These are phyloP conservation scores for Hirsutella thompsonii DNA, from an alignment of 2,329 filamentous ascomycete species.

Conservation along the genomic window DNA sequence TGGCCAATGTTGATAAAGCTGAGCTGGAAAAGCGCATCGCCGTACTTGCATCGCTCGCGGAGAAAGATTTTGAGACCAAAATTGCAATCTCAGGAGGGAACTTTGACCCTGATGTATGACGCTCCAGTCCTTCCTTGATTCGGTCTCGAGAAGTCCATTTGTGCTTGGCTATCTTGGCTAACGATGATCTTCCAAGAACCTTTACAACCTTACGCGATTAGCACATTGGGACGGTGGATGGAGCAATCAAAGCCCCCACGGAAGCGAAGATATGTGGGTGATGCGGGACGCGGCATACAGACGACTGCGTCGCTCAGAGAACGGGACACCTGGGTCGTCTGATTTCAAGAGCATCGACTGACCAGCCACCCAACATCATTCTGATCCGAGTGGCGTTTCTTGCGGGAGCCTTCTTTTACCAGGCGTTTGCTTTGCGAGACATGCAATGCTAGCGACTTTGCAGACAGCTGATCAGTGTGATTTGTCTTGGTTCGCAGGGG, in stretches of 20 bases:
- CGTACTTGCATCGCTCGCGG: constrained; percentile 12
- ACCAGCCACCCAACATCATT: too few species aligned
- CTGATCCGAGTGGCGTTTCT: too few species aligned
- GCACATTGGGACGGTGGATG: constrained; percentile 4
- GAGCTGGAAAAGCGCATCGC: constrained; percentile 14
- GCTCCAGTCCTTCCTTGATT: not conserved
- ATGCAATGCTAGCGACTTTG: too few species aligned
- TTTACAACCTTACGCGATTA: constrained; percentile 17
- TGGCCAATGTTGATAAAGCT: constrained; percentile 13
- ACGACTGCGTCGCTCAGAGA: constrained; percentile 9
- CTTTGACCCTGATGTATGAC: constrained; percentile 21
- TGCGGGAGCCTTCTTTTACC: too few species aligned
- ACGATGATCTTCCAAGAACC: constrained; percentile 12
- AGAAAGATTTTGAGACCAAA: constrained; percentile 12
- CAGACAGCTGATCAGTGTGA: too few species aligned
- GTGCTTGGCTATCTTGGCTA: not conserved
- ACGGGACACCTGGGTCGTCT: too few species aligned
- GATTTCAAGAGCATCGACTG: too few species aligned
- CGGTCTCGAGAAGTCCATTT: not conserved
- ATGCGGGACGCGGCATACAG: constrained; percentile 20
- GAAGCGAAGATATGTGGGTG: constrained; percentile 17
- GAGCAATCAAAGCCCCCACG: constrained; percentile 6
- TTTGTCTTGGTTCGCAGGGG: too few species aligned
- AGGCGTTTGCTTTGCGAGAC: too few species aligned
- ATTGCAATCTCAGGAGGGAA: constrained; percentile 9